Evolutionary conservation across 148 eudicot genomes (phyloP).

Genomic region (Drosera capensis): DNA sequence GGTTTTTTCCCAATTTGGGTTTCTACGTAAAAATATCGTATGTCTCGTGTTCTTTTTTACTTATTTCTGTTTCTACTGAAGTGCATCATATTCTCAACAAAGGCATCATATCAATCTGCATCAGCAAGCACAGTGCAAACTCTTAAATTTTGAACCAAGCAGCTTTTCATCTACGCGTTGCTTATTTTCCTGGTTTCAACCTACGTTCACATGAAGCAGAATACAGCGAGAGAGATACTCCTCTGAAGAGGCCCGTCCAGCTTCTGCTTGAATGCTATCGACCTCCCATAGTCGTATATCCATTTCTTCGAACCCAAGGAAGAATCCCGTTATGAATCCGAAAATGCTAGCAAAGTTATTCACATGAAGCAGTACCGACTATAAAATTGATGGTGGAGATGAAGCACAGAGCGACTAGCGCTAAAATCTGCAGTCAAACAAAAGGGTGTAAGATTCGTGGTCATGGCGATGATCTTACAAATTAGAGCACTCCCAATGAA

Average conservation of each 20-base stretch:
- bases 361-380: constrained; percentile 50
- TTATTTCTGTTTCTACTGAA: too few relatives aligned
- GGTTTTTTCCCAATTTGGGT: too few relatives aligned
- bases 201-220: constrained; percentile 43
- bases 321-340: constrained; percentile 53
- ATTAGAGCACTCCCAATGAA: too few relatives aligned
- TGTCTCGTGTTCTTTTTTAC: too few relatives aligned
- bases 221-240: constrained; percentile 30
- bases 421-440: constrained; percentile 33
- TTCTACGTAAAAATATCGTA: too few relatives aligned
- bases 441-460: not conserved
- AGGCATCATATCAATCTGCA: constrained; percentile 50
- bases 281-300: constrained; percentile 47
- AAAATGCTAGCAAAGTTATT: constrained; percentile 59
- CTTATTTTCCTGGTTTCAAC: not conserved
- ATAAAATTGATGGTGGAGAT: constrained; percentile 28
- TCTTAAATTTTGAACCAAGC: not conserved
- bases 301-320: constrained; percentile 51
- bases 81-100: too few relatives aligned
- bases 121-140: not conserved
- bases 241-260: constrained; percentile 49
- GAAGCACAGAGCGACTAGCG: constrained; percentile 22
- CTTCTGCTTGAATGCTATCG: constrained; percentile 33
- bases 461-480: too few relatives aligned
- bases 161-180: not conserved